phyloP scores from a whole-genome alignment of 305 asterid species.

The Solanum aculeatissimum region DNA sequence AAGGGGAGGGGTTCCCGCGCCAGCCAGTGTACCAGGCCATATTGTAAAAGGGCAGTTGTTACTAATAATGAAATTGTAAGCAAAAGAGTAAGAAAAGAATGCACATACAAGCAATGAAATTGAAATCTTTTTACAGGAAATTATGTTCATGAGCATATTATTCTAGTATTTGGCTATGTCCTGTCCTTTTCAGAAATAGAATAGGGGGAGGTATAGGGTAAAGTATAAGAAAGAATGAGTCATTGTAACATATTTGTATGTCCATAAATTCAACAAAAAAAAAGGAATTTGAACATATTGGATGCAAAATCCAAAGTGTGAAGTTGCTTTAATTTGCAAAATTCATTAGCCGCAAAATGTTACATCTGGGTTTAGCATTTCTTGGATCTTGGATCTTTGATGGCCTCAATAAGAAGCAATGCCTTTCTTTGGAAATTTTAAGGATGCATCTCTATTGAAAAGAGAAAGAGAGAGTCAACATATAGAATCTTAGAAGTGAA shows the following conservation, averaged over 20 bases:
- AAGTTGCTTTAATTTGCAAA: slow-evolving; percentile 19
- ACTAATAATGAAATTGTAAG: slow-evolving; percentile 37
- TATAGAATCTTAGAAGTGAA: slow-evolving; percentile 4
- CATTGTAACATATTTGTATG: slow-evolving; percentile 18
- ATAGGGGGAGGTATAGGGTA: not conserved
- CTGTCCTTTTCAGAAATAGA: not conserved
- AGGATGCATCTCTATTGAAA: not conserved
- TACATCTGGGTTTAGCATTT: slow-evolving; percentile 57
- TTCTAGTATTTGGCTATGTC: not conserved
- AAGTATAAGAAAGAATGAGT: not conserved
- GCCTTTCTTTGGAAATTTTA: slow-evolving; percentile 30
- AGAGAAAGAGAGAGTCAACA: not conserved
- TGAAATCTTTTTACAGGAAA: slow-evolving; percentile 1
- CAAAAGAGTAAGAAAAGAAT: slow-evolving; percentile 13
- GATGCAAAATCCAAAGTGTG: not conserved
- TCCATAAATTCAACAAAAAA: not conserved
- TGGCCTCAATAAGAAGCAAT: slow-evolving; percentile 47
- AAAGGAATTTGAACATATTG: not conserved
- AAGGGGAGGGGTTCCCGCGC: slow-evolving; percentile 56
- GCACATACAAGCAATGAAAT: slow-evolving; percentile 11
- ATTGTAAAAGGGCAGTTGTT: slow-evolving; percentile 60
- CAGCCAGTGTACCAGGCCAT: slow-evolving; percentile 83
- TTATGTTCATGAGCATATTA: not conserved
- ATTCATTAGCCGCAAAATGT: slow-evolving; percentile 35
- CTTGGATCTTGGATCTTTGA: slow-evolving; percentile 27